Percentiles rank a stretch among this genome's conserved stretches.
Conservation (phyloP, 805 yeast genomes). For the Ogataea zsoltii region DNA sequence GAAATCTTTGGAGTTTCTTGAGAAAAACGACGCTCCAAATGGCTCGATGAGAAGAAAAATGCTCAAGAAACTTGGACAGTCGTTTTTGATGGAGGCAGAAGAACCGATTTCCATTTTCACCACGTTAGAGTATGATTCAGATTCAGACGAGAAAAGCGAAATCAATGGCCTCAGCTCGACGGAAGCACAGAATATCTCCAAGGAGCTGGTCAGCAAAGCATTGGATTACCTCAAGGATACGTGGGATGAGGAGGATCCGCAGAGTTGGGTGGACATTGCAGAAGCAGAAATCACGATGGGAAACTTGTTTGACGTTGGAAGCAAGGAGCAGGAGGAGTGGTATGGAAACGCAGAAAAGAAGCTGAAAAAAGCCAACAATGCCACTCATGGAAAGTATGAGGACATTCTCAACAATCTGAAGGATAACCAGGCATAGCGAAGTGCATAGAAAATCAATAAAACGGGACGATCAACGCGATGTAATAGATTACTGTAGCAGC, state of each 20-base stretch:
- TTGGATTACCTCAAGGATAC: slow-evolving; percentile 57
- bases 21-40: slow-evolving; percentile 23
- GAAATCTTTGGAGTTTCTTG: slow-evolving; percentile 35
- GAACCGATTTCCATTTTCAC: slow-evolving; percentile 56
- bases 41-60: slow-evolving; percentile 28
- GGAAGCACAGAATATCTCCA: slow-evolving; percentile 39
- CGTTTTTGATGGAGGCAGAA: slow-evolving; percentile 66
- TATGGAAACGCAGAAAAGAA: slow-evolving; percentile 71
- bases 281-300: slow-evolving; percentile 84
- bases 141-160: slow-evolving; percentile 32
- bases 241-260: slow-evolving; percentile 72
- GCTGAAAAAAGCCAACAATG: slow-evolving; percentile 72
- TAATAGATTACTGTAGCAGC: too few relatives aligned
- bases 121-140: slow-evolving; percentile 58
- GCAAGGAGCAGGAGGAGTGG: slow-evolving; percentile 63
- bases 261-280: slow-evolving; percentile 79
- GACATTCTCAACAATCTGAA: slow-evolving; percentile 57
- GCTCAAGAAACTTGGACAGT: slow-evolving; percentile 58
- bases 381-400: slow-evolving; percentile 73
- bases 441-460: neutral
- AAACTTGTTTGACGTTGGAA: slow-evolving; percentile 65
- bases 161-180: slow-evolving; percentile 1
- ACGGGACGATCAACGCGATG: neutral
- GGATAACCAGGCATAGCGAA: slow-evolving; percentile 2
- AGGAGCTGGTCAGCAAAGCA: slow-evolving; percentile 47